Percentiles rank a stretch among this genome's conserved stretches.
phyloP scores from a whole-genome alignment of 1,139 yeast species.

The Sugiyamaella neomexicana region DNA sequence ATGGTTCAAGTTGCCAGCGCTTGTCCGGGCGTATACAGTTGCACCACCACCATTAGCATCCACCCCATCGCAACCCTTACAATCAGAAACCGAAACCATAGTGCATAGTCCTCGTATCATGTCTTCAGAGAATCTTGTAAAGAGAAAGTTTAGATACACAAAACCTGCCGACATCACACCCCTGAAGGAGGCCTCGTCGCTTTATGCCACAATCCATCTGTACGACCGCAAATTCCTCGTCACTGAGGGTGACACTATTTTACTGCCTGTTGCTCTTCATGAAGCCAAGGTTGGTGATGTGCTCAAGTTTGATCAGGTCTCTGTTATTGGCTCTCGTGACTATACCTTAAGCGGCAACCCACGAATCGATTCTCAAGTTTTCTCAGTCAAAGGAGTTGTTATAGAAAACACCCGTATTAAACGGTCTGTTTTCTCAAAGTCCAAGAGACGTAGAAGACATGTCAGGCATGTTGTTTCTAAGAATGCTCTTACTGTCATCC shows the following conservation, averaged over 20 bases:
- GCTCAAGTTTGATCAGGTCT: constrained; percentile 68
- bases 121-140: constrained; percentile 20
- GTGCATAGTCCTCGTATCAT: neutral
- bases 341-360: constrained; percentile 63
- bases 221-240: constrained; percentile 87
- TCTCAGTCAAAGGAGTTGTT: constrained; percentile 70
- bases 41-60: constrained; percentile 4
- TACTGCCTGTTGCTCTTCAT: constrained; percentile 73
- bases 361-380: constrained; percentile 52
- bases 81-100: neutral
- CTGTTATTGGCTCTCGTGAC: constrained; percentile 82
- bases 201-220: constrained; percentile 81
- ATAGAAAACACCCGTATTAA: constrained; percentile 87
- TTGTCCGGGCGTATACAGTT: neutral
- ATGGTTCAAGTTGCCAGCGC: neutral
- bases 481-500: constrained; percentile 76
- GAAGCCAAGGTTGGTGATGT: constrained; percentile 80
- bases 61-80: neutral
- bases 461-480: constrained; percentile 75
- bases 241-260: constrained; percentile 83
- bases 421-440: constrained; percentile 62
- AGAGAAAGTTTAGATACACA: constrained; percentile 28
- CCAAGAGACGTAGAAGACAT: constrained; percentile 82
- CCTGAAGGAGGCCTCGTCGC: constrained; percentile 58
- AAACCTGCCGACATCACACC: constrained; percentile 48